phyloP scores from a whole-genome alignment of 1,284 basidiomycete species.

The Microbotryum lychnidis-dioicae region DNA sequence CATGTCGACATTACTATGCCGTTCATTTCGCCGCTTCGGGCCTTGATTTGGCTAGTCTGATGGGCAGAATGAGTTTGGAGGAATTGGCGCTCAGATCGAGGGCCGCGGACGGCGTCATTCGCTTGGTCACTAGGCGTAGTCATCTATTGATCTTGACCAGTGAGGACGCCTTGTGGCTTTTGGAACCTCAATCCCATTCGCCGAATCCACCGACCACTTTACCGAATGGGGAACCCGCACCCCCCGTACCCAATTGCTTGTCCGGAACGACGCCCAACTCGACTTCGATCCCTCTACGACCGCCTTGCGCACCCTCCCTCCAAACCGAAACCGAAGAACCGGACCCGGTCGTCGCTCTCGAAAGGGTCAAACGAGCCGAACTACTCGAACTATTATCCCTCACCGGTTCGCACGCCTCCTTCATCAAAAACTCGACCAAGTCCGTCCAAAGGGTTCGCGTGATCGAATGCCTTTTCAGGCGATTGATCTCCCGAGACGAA shows the following conservation, averaged over 20 bases:
- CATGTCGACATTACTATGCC: constrained; percentile 21
- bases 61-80: constrained; percentile 4
- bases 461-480: constrained; percentile 28
- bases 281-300: constrained; percentile 23
- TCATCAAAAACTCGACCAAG: constrained; percentile 25
- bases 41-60: constrained; percentile 14
- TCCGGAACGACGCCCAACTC: constrained; percentile 1
- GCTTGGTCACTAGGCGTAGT: background rate
- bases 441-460: constrained; percentile 28
- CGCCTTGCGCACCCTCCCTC: constrained; percentile 26
- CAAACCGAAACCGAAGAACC: constrained; percentile 26
- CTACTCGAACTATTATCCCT: constrained; percentile 28
- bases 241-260: background rate
- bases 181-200: constrained; percentile 7
- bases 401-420: constrained; percentile 27
- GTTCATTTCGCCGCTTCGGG: constrained; percentile 21
- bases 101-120: background rate
- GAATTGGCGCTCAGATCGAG: constrained; percentile 9
- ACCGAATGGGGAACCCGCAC: too few species aligned
- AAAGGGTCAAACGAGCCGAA: constrained; percentile 19
- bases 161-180: constrained; percentile 29
- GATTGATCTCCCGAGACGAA: constrained; percentile 24
- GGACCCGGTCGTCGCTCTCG: constrained; percentile 24
- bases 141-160: constrained; percentile 26
- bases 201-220: background rate